Evolutionary conservation across 371 early-diverging fungal species (phyloP).

Genomic region (Mucor velutinosus): DNA sequence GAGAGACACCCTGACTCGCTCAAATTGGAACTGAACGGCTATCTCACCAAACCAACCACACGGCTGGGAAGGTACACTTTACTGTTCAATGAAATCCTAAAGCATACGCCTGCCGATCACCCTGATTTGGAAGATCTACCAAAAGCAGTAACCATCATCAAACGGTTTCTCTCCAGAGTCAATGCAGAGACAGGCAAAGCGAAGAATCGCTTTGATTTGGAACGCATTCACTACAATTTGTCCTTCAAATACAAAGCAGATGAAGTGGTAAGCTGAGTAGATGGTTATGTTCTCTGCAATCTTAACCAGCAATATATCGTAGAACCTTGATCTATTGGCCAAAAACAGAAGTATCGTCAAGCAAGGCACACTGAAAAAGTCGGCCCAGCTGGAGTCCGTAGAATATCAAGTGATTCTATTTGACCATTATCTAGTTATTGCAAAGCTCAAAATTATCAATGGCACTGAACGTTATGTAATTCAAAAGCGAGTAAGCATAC

Average conservation of each 20-base stretch:
- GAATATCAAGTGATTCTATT: conserved; percentile 62
- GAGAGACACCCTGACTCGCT: conserved; percentile 55
- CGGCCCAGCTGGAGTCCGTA: conserved; percentile 54
- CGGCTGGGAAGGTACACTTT: conserved; percentile 89
- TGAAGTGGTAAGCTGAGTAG: conserved; percentile 32
- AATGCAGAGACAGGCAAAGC: conserved; percentile 44
- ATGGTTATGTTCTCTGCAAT: too few relatives aligned
- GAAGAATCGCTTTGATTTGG: conserved; percentile 44
- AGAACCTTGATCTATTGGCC: conserved; percentile 39
- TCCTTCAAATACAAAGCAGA: conserved; percentile 47
- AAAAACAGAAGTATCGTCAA: conserved; percentile 38
- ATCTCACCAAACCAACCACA: conserved; percentile 83
- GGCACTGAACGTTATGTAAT: conserved; percentile 38
- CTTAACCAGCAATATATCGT: not conserved
- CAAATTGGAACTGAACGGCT: conserved; percentile 80
- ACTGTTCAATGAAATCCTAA: conserved; percentile 86
- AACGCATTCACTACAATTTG: conserved; percentile 44
- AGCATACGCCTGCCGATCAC: conserved; percentile 78
- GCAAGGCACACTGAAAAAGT: conserved; percentile 48
- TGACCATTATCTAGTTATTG: conserved; percentile 44
- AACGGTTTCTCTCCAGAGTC: conserved; percentile 65
- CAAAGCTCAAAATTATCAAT: conserved; percentile 36
- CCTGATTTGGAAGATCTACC: conserved; percentile 75
- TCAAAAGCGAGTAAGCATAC: conserved; percentile 31
- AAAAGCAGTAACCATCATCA: conserved; percentile 76